Percentiles rank a stretch among this genome's conserved stretches.
Evolutionary conservation across 225 moss, liverwort and hornwort genomes (phyloP).

Genomic region (Pseudisothecium myosuroides): DNA sequence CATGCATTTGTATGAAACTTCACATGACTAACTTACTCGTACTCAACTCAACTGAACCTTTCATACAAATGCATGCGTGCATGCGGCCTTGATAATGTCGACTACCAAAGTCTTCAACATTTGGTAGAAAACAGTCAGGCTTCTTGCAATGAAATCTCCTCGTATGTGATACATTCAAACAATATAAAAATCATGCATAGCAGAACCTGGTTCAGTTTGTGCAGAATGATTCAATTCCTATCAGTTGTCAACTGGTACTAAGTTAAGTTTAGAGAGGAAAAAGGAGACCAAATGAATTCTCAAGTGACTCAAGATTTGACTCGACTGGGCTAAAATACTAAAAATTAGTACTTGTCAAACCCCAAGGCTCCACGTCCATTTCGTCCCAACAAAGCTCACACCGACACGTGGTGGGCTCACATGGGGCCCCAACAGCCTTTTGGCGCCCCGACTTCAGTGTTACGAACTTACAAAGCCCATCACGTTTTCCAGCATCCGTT

Average conservation of each 20-base stretch:
- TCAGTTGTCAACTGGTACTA: not conserved
- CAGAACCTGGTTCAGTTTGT: not conserved
- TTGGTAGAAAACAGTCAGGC: not conserved
- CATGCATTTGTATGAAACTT: too few relatives aligned
- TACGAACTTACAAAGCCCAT: not conserved
- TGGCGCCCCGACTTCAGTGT: not conserved
- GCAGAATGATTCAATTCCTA: not conserved
- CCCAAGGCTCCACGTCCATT: not conserved
- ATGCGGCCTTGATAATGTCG: not conserved
- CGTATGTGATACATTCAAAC: not conserved
- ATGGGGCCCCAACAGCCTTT: not conserved
- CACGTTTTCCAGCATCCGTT: not conserved
- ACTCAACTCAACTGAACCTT: not conserved
- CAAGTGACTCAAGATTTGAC: not conserved
- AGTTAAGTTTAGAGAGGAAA: not conserved
- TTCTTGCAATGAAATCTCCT: not conserved
- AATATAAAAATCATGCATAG: not conserved
- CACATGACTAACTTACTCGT: too few relatives aligned
- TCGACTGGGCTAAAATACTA: not conserved
- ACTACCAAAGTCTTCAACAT: not conserved
- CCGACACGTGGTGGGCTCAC: not conserved
- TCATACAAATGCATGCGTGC: not conserved
- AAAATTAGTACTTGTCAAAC: not conserved
- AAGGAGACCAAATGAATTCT: not conserved
- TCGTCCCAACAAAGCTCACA: not conserved